phyloP scores from a whole-genome alignment of 1,139 yeast genomes.

The Saccharomyces uvarum region DNA sequence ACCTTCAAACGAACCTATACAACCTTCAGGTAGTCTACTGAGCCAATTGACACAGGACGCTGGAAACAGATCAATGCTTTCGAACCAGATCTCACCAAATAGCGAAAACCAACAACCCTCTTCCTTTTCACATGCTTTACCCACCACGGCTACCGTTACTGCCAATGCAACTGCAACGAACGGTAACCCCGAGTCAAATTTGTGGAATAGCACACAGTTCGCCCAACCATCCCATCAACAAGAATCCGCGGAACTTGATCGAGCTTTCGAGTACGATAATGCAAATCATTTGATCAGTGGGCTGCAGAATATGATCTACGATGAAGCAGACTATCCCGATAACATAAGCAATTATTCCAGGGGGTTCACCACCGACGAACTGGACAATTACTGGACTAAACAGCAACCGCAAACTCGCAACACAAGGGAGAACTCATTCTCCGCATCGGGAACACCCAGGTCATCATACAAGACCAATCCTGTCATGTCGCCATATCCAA shows the following conservation, averaged over 20 bases:
- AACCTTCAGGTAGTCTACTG: background rate
- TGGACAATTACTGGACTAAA: conserved; percentile 29
- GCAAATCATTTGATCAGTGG: conserved; percentile 29
- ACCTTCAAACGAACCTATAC: background rate
- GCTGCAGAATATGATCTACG: conserved; percentile 29
- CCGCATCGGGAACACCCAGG: background rate
- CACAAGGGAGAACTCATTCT: background rate
- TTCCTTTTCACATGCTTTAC: conserved; percentile 5
- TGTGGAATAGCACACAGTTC: background rate
- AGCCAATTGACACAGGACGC: background rate
- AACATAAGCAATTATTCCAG: conserved; percentile 27
- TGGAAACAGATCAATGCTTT: background rate
- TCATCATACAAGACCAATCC: conserved; percentile 1
- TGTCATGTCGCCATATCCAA: conserved; percentile 2
- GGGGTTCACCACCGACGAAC: conserved; percentile 29
- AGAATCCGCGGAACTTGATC: conserved; percentile 10
- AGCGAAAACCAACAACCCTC: background rate
- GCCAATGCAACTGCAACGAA: conserved; percentile 6
- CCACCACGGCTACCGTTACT: conserved; percentile 10
- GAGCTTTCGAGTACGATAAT: conserved; percentile 26
- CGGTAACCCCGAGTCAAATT: background rate
- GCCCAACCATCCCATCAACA: background rate
- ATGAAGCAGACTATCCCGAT: conserved; percentile 27
- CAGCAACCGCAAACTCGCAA: conserved; percentile 6
- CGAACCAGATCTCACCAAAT: background rate